Base-by-base conservation (phyloP, 2,329 filamentous ascomycete genomes). In the Clonostachys sp. region DNA sequence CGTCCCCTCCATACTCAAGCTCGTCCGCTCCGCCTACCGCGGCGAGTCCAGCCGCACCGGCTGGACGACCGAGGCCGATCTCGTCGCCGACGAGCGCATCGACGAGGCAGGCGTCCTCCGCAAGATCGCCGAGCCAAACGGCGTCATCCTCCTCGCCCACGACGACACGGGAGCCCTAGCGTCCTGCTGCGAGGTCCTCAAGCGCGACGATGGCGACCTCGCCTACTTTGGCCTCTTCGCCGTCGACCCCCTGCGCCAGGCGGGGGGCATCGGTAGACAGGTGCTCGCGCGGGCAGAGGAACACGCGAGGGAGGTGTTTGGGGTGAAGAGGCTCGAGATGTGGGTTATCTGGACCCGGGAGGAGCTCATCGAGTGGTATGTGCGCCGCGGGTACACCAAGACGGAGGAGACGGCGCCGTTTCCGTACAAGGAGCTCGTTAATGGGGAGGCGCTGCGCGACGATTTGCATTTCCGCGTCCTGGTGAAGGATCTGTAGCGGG, bases 141-240 rank as follows among this genome's bases (percentile, higher is more conserved):
- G 66, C 18, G 55, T 57, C 10, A 58, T 75, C 5, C 54, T 77
- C 4, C 44, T 73, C 13, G 70, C 65, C 20, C 55, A 61, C 24
- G 61, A 68, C 45, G 30, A 52, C 7, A 45, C 46, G 4, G 51
- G 53, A 39, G 38, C 45, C 0, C 59, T 72, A 4, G 58, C 70
- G 3, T 65, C 64, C n/a, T 76, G 73, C 62, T 75, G 71, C 55
- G 72, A 75, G 48, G 48, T 77, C 5, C 50, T 62, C 24, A 57
- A 55, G 34, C 59, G 55, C 16, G 49, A 51, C 24, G 51, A 51
- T 30, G 24, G 24, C 24, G 57, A 50, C 34, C 50, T 61, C 35
- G 66, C 63, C 16, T 72, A 74, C 57, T 74, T 77, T 45, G 72
- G 72, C 45, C 63, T 77, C 35, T 74, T 78, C 17, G 74, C 74